Percentiles rank a stretch among this genome's conserved stretches.
Evolutionary conservation across 2,329 filamentous ascomycete genomes (phyloP).

Genomic region (Dactylellina drechsleri): DNA sequence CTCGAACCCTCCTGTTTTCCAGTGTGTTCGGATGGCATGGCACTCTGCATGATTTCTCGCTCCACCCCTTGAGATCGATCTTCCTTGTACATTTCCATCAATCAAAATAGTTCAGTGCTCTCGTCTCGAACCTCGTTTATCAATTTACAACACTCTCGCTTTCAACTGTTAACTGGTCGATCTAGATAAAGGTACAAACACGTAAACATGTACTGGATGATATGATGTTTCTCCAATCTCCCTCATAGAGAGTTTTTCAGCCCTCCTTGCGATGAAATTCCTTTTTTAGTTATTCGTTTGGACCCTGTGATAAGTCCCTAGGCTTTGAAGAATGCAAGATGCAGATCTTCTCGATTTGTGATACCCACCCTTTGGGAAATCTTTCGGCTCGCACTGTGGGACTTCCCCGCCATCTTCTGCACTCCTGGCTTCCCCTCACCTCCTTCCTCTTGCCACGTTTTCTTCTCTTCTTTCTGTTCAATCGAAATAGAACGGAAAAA

Average conservation of each 20-base stretch:
- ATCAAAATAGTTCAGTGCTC: conserved; percentile 1
- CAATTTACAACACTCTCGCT: no score
- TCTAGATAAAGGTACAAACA: no score
- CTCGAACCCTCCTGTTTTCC: conserved; percentile 19
- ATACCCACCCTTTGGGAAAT: background rate
- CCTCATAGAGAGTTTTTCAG: background rate
- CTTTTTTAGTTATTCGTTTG: background rate
- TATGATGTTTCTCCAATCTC: background rate
- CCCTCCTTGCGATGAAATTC: background rate
- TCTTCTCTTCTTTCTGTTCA: background rate
- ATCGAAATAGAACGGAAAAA: no score
- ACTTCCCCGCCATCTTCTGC: conserved; percentile 13
- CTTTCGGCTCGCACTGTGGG: background rate
- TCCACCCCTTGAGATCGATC: background rate
- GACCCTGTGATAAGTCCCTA: conserved; percentile 4
- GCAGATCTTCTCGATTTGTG: conserved; percentile 30
- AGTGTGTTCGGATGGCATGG: conserved; percentile 21
- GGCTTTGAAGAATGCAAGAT: conserved; percentile 14
- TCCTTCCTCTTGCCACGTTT: conserved; percentile 39
- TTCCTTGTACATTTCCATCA: conserved; percentile 34
- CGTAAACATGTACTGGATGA: background rate
- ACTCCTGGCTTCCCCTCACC: conserved; percentile 30
- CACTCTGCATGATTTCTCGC: conserved; percentile 26
- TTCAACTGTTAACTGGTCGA: no score
- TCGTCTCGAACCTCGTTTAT: no score